These are phyloP conservation scores for Groenewaldozyma tartarivorans DNA, from an alignment of 805 yeast species.

Conservation along the genomic window DNA sequence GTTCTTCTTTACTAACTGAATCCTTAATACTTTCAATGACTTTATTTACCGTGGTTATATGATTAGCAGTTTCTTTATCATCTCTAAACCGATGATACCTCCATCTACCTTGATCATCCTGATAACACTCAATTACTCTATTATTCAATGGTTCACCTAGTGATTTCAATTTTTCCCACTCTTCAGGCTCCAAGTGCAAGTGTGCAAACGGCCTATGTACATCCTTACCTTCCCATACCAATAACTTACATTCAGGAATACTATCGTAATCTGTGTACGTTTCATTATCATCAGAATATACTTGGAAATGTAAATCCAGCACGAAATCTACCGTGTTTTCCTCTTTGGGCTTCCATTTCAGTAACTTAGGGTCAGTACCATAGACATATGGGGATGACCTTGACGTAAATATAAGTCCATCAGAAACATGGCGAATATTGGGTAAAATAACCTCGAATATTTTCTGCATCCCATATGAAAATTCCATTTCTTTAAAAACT, in stretches of 20 bases:
- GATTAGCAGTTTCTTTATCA: constrained; percentile 86
- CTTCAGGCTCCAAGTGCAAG: constrained; percentile 52
- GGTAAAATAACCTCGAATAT: constrained; percentile 61
- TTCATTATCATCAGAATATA: constrained; percentile 30
- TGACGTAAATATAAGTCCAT: constrained; percentile 90
- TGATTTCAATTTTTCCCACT: constrained; percentile 69
- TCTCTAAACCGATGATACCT: constrained; percentile 80
- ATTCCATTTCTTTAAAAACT: constrained; percentile 80
- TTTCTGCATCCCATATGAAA: constrained; percentile 65
- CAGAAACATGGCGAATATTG: constrained; percentile 75
- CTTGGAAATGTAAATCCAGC: constrained; percentile 51
- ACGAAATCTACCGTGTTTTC: constrained; percentile 91
- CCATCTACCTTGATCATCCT: constrained; percentile 66
- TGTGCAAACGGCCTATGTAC: constrained; percentile 56
- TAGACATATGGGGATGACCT: constrained; percentile 76
- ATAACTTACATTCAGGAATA: constrained; percentile 57
- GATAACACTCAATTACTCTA: constrained; percentile 76
- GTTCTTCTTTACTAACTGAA: constrained; percentile 72
- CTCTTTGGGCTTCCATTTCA: constrained; percentile 96
- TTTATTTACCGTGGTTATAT: constrained; percentile 67
- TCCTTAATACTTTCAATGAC: constrained; percentile 79
- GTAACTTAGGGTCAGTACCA: constrained; percentile 78
- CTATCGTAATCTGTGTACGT: constrained; percentile 68
- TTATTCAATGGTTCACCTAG: constrained; percentile 79
- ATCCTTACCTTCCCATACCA: constrained; percentile 66